Conservation (phyloP, 768 basidiomycete species). For the Xerocomellus amylosporus region DNA sequence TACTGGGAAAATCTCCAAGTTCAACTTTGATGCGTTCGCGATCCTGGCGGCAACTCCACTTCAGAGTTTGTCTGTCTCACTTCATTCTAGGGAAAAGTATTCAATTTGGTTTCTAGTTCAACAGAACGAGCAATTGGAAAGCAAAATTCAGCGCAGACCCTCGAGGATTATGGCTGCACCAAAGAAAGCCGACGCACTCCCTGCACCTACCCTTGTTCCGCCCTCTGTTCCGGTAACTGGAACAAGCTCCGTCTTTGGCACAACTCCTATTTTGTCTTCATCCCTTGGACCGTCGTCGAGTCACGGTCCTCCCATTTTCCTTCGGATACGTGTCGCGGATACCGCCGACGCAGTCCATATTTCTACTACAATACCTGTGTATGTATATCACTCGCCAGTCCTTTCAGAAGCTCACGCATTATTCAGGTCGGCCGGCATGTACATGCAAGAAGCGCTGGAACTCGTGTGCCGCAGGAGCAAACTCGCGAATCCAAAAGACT, state of each 20-base stretch:
- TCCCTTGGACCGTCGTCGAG: slow-evolving; percentile 67
- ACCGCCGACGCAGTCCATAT: slow-evolving; percentile 81
- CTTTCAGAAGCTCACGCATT: neutral
- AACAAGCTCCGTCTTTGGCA: slow-evolving; percentile 46
- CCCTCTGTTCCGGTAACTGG: slow-evolving; percentile 39
- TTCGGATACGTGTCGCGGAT: slow-evolving; percentile 79
- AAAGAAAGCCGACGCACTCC: slow-evolving; percentile 54
- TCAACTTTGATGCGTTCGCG: slow-evolving; percentile 88
- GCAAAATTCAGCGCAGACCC: slow-evolving; percentile 78
- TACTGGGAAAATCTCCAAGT: slow-evolving; percentile 79
- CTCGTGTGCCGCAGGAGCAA: slow-evolving; percentile 71
- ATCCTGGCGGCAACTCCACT: slow-evolving; percentile 70
- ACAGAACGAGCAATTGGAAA: slow-evolving; percentile 80
- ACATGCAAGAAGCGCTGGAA: slow-evolving; percentile 94
- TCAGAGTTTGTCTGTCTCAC: slow-evolving; percentile 52
- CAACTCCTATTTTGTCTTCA: slow-evolving; percentile 56
- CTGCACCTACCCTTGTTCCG: slow-evolving; percentile 36
- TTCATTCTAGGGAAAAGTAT: neutral
- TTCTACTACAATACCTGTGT: slow-evolving; percentile 91
- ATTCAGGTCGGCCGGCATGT: slow-evolving; percentile 81
- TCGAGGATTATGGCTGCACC: slow-evolving; percentile 60
- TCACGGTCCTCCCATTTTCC: slow-evolving; percentile 78
- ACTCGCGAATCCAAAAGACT: slow-evolving; percentile 69
- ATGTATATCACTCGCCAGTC: slow-evolving; percentile 31
- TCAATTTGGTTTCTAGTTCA: slow-evolving; percentile 39